Percentiles rank a stretch among this genome's conserved stretches.
phyloP scores from a whole-genome alignment of 768 basidiomycete genomes.

The Tylopilus subfusipes region DNA sequence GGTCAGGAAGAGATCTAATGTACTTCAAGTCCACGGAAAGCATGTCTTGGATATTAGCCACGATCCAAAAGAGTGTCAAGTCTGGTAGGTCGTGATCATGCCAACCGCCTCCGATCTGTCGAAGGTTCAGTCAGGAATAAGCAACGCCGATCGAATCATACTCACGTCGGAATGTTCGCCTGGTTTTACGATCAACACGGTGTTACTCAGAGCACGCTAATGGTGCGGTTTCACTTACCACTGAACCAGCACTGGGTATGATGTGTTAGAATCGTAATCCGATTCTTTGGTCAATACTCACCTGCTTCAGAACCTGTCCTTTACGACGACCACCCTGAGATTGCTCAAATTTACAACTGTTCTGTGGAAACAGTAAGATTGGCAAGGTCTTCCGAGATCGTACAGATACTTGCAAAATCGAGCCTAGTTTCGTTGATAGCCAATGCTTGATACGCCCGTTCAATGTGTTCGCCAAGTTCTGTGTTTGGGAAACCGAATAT shows the following conservation, averaged over 20 bases:
- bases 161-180: constrained; percentile 29
- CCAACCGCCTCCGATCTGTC: constrained; percentile 69
- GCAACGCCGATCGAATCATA: neutral
- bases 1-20: constrained; percentile 44
- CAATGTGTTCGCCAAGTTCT: constrained; percentile 57
- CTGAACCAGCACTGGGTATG: constrained; percentile 62
- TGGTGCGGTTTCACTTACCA: constrained; percentile 38
- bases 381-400: neutral
- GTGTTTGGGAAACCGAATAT: constrained; percentile 67
- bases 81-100: constrained; percentile 65
- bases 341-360: constrained; percentile 62
- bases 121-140: neutral
- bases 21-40: constrained; percentile 57
- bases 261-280: constrained; percentile 5
- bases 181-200: constrained; percentile 17
- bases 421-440: constrained; percentile 63
- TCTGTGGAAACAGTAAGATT: constrained; percentile 31
- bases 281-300: constrained; percentile 20
- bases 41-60: constrained; percentile 51
- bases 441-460: constrained; percentile 64
- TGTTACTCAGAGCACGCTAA: neutral
- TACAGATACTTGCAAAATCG: constrained; percentile 55
- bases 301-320: constrained; percentile 62
- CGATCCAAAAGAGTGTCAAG: constrained; percentile 62
- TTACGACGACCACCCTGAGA: constrained; percentile 48